Conservation (phyloP, 2,329 filamentous ascomycete species). For the Fusarium domesticum region DNA sequence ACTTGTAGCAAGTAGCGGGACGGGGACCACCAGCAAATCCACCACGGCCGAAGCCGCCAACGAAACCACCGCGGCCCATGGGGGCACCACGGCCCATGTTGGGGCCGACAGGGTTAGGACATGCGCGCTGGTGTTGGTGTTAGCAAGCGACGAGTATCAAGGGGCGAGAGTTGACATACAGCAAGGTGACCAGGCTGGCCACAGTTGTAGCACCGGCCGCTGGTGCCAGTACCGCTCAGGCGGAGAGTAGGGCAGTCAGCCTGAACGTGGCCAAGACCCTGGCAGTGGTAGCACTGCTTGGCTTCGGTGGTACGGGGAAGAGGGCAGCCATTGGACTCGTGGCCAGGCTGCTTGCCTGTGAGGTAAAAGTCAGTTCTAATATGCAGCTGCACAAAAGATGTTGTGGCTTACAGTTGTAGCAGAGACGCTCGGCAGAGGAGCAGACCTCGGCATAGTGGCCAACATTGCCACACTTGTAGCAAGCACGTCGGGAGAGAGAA, state of each 20-base stretch:
- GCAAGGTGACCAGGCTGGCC: conserved; percentile 90
- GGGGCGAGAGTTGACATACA: conserved; percentile 46
- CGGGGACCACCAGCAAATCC: conserved; percentile 69
- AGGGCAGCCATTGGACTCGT: conserved; percentile 97
- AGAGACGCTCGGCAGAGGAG: conserved; percentile 95
- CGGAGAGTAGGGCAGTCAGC: conserved; percentile 97
- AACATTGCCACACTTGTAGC: conserved; percentile 81
- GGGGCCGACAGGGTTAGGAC: conserved; percentile 67
- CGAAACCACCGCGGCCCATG: conserved; percentile 68
- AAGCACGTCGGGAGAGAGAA: conserved; percentile 76
- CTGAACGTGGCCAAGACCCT: conserved; percentile 96
- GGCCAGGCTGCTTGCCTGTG: conserved; percentile 79
- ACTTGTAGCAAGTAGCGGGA: conserved; percentile 71
- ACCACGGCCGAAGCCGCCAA: conserved; percentile 63
- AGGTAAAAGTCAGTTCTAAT: conserved; percentile 21
- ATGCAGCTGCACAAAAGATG: neutral
- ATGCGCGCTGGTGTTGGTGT: conserved; percentile 61
- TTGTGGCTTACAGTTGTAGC: conserved; percentile 85
- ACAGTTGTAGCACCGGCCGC: conserved; percentile 95
- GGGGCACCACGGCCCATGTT: conserved; percentile 64
- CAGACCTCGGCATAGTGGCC: conserved; percentile 86
- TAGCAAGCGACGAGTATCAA: conserved; percentile 8
- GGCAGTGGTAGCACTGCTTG: conserved; percentile 99
- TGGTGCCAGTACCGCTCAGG: conserved; percentile 75
- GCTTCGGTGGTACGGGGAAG: conserved; percentile 95